A percentile compares a stretch with the other conserved stretches of the same genome.
phyloP scores from a whole-genome alignment of 78 protist species.

The Dictyostelium intermedium region DNA sequence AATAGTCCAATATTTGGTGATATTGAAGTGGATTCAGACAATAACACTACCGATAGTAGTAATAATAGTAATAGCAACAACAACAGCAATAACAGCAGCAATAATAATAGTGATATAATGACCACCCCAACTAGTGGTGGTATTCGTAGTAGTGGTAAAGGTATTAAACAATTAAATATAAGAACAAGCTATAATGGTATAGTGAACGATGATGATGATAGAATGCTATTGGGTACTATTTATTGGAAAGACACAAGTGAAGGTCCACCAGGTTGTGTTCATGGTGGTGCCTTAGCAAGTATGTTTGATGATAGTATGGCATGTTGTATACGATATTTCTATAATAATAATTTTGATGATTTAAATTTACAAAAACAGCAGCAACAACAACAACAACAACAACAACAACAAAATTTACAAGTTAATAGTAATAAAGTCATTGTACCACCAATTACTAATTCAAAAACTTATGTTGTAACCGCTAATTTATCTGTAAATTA shows the following conservation, averaged over 20 bases:
- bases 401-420: background rate
- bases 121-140: background rate
- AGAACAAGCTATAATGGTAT: background rate
- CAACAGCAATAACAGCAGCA: background rate
- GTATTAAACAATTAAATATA: background rate
- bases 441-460: background rate
- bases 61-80: background rate
- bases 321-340: conserved; percentile 66
- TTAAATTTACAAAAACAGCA: background rate
- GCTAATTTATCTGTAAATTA: conserved; percentile 68
- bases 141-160: background rate
- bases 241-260: conserved; percentile 48
- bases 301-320: conserved; percentile 77
- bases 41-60: background rate
- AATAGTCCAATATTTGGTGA: conserved; percentile 5
- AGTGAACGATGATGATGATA: background rate
- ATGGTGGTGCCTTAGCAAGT: conserved; percentile 66
- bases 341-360: conserved; percentile 71
- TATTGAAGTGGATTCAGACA: background rate
- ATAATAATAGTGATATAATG: background rate
- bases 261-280: conserved; percentile 78
- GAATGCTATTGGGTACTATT: conserved; percentile 33
- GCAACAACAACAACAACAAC: background rate
- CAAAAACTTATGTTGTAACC: conserved; percentile 57
- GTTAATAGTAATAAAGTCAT: background rate